These are phyloP conservation scores for Pilasporangium apinafurcum DNA, from an alignment of 352 stramenopile genomes.

Conservation along the genomic window DNA sequence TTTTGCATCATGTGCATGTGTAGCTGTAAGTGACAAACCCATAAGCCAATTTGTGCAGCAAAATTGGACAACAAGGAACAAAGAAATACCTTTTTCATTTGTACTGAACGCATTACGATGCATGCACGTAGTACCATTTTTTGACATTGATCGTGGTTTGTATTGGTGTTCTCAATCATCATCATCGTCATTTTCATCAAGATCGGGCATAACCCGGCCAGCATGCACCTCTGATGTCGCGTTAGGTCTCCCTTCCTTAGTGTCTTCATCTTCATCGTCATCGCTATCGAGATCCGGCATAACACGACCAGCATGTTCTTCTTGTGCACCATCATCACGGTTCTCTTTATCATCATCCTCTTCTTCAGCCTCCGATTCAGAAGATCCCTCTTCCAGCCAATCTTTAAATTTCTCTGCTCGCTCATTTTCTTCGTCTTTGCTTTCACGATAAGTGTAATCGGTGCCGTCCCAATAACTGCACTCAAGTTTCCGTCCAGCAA, in stretches of 20 bases:
- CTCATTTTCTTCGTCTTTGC: conserved; percentile 73
- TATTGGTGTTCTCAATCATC: conserved; percentile 11
- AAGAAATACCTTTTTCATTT: no score
- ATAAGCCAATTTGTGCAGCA: no score
- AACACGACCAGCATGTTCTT: conserved; percentile 4
- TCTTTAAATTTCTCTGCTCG: conserved; percentile 91
- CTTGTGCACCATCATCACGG: conserved; percentile 5
- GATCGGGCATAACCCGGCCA: conserved; percentile 44
- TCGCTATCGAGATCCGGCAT: conserved; percentile 4
- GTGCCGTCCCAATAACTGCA: conserved; percentile 94
- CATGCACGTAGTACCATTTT: no score
- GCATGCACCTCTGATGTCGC: conserved; percentile 24
- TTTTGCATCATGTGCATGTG: no score
- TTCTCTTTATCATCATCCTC: conserved; percentile 5
- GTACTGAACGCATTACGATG: no score
- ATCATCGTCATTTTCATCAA: conserved; percentile 39
- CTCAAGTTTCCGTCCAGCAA: conserved; percentile 81
- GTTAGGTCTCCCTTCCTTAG: conserved; percentile 11
- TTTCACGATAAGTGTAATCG: conserved; percentile 88
- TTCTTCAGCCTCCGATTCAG: conserved; percentile 47
- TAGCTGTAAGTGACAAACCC: no score
- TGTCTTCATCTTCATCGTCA: conserved; percentile 18
- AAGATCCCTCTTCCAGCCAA: conserved; percentile 89
- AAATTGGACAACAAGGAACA: no score
- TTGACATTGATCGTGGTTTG: no score